A percentile compares a stretch with the other conserved stretches of the same genome.
phyloP scores from a whole-genome alignment of 805 yeast genomes.

The Ogataea glucozyma region DNA sequence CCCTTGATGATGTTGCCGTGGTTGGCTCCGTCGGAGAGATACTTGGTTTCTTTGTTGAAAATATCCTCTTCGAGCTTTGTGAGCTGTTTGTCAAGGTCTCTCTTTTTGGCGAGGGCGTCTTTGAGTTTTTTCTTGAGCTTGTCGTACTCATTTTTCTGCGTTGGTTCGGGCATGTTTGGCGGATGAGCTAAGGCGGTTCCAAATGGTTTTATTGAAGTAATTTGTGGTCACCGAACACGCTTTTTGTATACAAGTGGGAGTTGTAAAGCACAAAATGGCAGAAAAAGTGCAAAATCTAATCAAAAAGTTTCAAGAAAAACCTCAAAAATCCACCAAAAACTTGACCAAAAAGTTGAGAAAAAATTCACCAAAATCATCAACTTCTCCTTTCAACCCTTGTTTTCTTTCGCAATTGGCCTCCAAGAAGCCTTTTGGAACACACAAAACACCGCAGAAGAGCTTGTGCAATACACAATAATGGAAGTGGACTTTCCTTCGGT shows the following conservation, averaged over 20 bases:
- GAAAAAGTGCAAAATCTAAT: too few species aligned
- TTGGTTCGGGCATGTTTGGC: slow-evolving; percentile 18
- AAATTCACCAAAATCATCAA: too few species aligned
- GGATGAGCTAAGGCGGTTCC: neutral
- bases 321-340: neutral
- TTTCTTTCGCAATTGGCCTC: too few species aligned
- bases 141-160: slow-evolving; percentile 52
- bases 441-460: neutral
- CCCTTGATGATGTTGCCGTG: slow-evolving; percentile 89
- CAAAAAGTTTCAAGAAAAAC: neutral
- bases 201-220: too few species aligned
- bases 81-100: slow-evolving; percentile 62
- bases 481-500: slow-evolving; percentile 53
- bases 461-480: slow-evolving; percentile 20
- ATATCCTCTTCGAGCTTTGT: slow-evolving; percentile 72
- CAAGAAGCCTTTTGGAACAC: too few species aligned
- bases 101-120: slow-evolving; percentile 60
- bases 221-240: too few species aligned
- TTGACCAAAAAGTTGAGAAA: neutral
- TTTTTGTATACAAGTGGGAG: too few species aligned
- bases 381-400: too few species aligned
- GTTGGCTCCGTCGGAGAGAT: slow-evolving; percentile 64
- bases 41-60: slow-evolving; percentile 74
- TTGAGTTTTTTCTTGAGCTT: slow-evolving; percentile 65
- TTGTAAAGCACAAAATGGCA: too few species aligned